Base-by-base conservation (phyloP, 208 protist species). In the Acanthamoeba rhysodes region DNA sequence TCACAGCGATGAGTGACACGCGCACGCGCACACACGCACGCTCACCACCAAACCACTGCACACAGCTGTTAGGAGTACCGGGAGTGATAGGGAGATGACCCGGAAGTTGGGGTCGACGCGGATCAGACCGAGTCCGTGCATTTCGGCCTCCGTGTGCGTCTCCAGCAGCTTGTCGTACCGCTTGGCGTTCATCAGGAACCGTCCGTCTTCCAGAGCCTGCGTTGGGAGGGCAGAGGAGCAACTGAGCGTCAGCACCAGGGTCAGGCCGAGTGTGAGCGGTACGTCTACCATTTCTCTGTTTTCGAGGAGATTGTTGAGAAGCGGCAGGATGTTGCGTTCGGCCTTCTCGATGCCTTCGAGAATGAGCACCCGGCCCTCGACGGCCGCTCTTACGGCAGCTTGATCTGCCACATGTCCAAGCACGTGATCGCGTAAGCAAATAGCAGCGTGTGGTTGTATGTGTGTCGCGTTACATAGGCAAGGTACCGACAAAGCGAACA, bases 261-360 rank as follows among this genome's bases (percentile, higher is more conserved):
- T 10, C 5, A 70, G 62, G 2, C 5, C 57, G 57, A 18, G 7
- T 27, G 24, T 14, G 57, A 64, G 45, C 12, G 45, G 45, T 80
- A 80, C 29, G 37, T 50, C n/a, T 0, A 90, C 96, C 99, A 99
- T 99, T 96, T 99, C 99, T 10, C 99, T 95, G 95, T 99, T 99
- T 84, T 99, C 98, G 20, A 99, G 96, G 37, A 99, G 96, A 94
- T 99, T 99, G 97, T 99, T 99, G 90, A 99, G 97, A 32, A 99
- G 97, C 7, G 98, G 88, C 9, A 93, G 66, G n/a, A 93, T 93
- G 37, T 93, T 99, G 24, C 98, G 98, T 96, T 99, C 99, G 16
- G 98, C 98, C 95, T 98, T 97, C 95, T 99, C 98, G 45, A 99
- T 96, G 48, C 95, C 99, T 37, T 99, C 98, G 34, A 99, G 95